Evolutionary conservation across 164 flowering plant genomes (phyloP).

Genomic region (Macadamia tetraphylla): DNA sequence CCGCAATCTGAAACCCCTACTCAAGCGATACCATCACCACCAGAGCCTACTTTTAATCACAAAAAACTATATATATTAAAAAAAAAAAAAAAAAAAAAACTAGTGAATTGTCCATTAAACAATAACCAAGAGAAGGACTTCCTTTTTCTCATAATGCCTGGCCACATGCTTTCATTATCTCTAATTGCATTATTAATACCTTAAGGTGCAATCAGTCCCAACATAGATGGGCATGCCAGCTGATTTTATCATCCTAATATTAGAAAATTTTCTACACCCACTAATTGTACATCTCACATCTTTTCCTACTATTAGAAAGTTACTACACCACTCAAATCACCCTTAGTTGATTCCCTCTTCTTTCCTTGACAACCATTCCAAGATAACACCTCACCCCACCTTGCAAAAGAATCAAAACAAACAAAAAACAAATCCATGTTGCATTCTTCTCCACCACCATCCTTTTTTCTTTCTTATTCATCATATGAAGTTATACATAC

Average conservation of each 20-base stretch:
- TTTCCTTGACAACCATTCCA: not conserved
- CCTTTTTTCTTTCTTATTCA: too few relatives aligned
- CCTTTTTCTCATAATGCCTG: constrained; percentile 23
- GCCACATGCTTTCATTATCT: constrained; percentile 36
- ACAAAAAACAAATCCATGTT: too few relatives aligned
- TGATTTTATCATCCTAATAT: constrained; percentile 25
- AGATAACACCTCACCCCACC: not conserved
- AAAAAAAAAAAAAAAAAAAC: too few relatives aligned
- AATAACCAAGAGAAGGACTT: constrained; percentile 5
- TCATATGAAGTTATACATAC: too few relatives aligned
- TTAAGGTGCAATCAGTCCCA: constrained; percentile 22
- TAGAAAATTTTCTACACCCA: not conserved
- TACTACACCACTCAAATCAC: too few relatives aligned
- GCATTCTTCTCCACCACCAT: too few relatives aligned
- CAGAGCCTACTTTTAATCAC: too few relatives aligned
- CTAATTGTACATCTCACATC: constrained; percentile 5
- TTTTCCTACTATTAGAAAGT: not conserved
- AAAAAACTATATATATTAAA: too few relatives aligned
- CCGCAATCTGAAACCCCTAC: too few relatives aligned
- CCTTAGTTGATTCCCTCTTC: not conserved
- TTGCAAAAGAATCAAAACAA: not conserved
- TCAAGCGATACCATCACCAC: too few relatives aligned
- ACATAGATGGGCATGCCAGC: constrained; percentile 17
- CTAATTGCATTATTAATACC: constrained; percentile 10
- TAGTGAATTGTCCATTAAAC: constrained; percentile 6